Evolutionary conservation across 2,329 filamentous ascomycete genomes (phyloP).

Genomic region (Xylariomycetidae sp.): DNA sequence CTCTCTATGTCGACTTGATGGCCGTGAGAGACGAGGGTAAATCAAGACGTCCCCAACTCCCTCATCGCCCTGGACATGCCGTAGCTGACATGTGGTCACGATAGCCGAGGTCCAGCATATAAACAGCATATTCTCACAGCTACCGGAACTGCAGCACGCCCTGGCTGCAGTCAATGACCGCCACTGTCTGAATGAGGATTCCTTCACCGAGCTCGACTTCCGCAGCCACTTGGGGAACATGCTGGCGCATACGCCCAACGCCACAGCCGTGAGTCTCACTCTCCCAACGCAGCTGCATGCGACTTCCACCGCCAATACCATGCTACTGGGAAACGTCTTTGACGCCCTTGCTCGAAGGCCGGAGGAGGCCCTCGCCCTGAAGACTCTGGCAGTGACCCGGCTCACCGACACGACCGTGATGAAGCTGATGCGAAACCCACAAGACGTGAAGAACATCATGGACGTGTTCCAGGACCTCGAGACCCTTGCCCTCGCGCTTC

Average conservation of each 20-base stretch:
- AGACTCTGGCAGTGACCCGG: conserved; percentile 46
- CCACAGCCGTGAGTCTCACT: conserved; percentile 43
- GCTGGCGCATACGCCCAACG: conserved; percentile 39
- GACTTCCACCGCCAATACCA: conserved; percentile 41
- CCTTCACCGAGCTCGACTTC: conserved; percentile 48
- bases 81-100: conserved; percentile 1
- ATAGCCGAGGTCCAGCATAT: conserved; percentile 46
- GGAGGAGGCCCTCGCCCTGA: conserved; percentile 38
- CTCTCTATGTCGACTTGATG: conserved; percentile 49
- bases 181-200: conserved; percentile 44
- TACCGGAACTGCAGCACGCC: conserved; percentile 43
- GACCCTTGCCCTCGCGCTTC: conserved; percentile 42
- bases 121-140: conserved; percentile 38
- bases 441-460: conserved; percentile 46
- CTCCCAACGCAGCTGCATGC: conserved; percentile 44
- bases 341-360: conserved; percentile 41
- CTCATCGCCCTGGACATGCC: too few species aligned
- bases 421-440: conserved; percentile 46
- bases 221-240: conserved; percentile 35
- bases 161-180: conserved; percentile 37
- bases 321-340: conserved; percentile 48
- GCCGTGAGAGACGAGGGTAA: conserved; percentile 47
- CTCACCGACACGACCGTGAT: conserved; percentile 44
- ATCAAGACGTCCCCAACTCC: conserved; percentile 11
- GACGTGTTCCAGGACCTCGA: conserved; percentile 35